phyloP scores from a whole-genome alignment of 2,329 filamentous ascomycete genomes.

The Trichoderma gracile region DNA sequence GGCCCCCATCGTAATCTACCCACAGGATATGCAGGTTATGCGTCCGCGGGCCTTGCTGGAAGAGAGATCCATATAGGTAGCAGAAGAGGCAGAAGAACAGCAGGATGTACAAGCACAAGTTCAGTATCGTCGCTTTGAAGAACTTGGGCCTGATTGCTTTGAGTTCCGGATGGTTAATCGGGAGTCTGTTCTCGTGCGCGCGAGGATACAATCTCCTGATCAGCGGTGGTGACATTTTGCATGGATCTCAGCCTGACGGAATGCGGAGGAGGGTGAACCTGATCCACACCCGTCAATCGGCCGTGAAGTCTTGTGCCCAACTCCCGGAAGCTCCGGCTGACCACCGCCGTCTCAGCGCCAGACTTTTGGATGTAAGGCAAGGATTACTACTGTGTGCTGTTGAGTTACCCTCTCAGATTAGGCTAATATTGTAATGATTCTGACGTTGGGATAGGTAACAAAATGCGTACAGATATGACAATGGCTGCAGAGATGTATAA shows the following conservation, averaged over 20 bases:
- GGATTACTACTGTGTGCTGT: too few species aligned
- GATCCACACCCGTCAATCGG: background rate
- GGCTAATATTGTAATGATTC: too few species aligned
- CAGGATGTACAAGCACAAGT: conserved; percentile 45
- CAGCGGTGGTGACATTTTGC: background rate
- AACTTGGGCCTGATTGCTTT: conserved; percentile 26
- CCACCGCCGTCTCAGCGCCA: background rate
- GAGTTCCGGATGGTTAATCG: conserved; percentile 20
- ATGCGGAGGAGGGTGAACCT: background rate
- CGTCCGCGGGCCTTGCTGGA: conserved; percentile 28
- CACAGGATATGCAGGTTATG: conserved; percentile 30
- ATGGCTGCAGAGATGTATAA: too few species aligned
- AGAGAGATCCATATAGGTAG: conserved; percentile 32
- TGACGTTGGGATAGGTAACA: too few species aligned
- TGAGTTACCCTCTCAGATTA: too few species aligned
- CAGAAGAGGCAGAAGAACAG: conserved; percentile 31
- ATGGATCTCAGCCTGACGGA: background rate
- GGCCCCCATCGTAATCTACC: conserved; percentile 32
- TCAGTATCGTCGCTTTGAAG: conserved; percentile 27
- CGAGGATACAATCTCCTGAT: conserved; percentile 28
- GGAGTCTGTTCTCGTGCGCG: conserved; percentile 24
- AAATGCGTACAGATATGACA: too few species aligned
- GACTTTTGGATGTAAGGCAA: too few species aligned
- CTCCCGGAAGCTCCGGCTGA: background rate
- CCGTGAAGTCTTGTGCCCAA: background rate